Conservation (phyloP, 2,329 filamentous ascomycete species). For the Knoxdaviesia capensis region DNA sequence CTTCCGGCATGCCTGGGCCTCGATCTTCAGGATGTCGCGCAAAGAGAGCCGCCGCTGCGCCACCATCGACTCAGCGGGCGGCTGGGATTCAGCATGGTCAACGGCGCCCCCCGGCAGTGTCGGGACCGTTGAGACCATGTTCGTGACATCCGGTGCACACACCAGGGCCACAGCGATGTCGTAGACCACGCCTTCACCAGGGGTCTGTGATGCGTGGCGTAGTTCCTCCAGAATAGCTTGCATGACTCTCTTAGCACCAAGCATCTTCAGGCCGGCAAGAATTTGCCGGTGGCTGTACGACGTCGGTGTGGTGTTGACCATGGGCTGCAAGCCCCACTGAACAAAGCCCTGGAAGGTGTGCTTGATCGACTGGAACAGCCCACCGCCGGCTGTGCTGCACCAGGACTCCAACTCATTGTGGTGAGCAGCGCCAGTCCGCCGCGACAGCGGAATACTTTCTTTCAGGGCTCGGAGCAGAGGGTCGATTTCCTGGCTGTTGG, state of each 20-base stretch:
- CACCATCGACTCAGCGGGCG: constrained; percentile 14
- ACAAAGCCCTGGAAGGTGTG: constrained; percentile 41
- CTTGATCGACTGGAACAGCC: constrained; percentile 35
- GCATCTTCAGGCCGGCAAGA: constrained; percentile 35
- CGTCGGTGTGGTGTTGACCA: constrained; percentile 33
- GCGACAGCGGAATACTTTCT: constrained; percentile 33
- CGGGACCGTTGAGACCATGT: constrained; percentile 15
- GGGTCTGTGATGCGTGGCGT: constrained; percentile 34
- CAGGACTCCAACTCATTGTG: constrained; percentile 50
- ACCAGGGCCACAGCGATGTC: constrained; percentile 51
- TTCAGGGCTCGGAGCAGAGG: constrained; percentile 47
- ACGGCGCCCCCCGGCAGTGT: constrained; percentile 11
- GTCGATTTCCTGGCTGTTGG: constrained; percentile 48
- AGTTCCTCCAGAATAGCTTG: constrained; percentile 47
- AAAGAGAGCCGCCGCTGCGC: constrained; percentile 32
- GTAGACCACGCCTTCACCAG: constrained; percentile 36
- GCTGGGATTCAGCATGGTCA: constrained; percentile 9
- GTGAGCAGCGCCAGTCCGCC: constrained; percentile 41
- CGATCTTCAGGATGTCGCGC: constrained; percentile 35
- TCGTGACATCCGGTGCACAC: constrained; percentile 41
- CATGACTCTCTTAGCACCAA: constrained; percentile 42
- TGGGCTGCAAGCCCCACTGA: constrained; percentile 43
- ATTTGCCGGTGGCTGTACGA: constrained; percentile 56
- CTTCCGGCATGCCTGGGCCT: constrained; percentile 35
- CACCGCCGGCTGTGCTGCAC: constrained; percentile 33